Evolutionary conservation across 345 rosid genomes (phyloP), one percentile per base, ranked within the genome.

Genomic region (Mangifera indica): DNA sequence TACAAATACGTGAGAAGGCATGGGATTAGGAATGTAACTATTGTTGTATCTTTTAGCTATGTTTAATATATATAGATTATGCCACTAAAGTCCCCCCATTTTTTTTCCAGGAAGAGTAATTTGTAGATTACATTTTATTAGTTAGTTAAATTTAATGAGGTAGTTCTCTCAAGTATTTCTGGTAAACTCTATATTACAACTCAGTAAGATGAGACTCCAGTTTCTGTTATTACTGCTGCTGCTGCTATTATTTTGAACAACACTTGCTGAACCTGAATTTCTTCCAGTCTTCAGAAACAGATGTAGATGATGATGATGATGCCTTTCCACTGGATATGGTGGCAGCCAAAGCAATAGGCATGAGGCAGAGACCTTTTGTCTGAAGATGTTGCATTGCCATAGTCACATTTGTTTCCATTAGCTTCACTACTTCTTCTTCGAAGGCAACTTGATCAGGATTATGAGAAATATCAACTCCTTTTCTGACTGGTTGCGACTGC

Each of bases 331-430:
- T 60, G 49, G 85, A 72, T 58, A 84, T 84, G 66, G 86, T 79
- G 1, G 79, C 25, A 20, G 89, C 84, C 1, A 84, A 82, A 53
- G 87, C 80, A 14, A 85, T 77, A 3, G 91, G 91, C 89, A 85
- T 87, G 60, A 85, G 81, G 74, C 87, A 87, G 20, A 87, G 82
- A 24, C 89, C 91, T 72, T 83, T 85, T 51, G 81, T 84, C 57
- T 87, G 87, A 49, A 85, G 78, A 77, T 83, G 80, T 63, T 85
- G 88, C 89, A 85, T 83, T 54, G 87, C 91, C 52, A 77, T 69
- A n/a, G 80, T 84, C 82, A 85, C 71, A 22, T 82, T 82, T 45
- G 87, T 81, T 55, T 87, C 91, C 87, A 87, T 82, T 48, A 87
- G 66, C 82, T 78, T 87, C 20, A 82, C 87, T 21, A 85, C 81